These are phyloP conservation scores for Alternaria angustiovoidea DNA, from an alignment of 2,329 filamentous ascomycete species.

Conservation along the genomic window DNA sequence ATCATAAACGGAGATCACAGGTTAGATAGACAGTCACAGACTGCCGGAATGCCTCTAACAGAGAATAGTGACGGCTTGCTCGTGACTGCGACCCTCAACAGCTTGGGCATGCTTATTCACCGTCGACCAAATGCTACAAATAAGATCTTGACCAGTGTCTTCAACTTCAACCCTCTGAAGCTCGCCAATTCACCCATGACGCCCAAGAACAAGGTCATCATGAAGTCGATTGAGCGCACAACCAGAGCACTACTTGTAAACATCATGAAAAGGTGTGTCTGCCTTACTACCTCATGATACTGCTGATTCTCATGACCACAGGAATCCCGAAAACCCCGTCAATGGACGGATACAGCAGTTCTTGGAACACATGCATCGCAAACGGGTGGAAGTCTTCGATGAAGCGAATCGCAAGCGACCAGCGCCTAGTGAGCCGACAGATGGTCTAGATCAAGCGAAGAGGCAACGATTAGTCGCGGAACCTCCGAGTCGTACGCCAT, in stretches of 20 bases:
- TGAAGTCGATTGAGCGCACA: slow-evolving; percentile 95
- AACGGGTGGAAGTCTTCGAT: slow-evolving; percentile 79
- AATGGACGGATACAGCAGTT: slow-evolving; percentile 84
- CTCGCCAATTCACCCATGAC: slow-evolving; percentile 80
- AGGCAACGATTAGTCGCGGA: slow-evolving; percentile 73
- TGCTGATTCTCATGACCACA: slow-evolving; percentile 44
- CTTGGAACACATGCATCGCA: slow-evolving; percentile 81
- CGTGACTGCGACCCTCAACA: slow-evolving; percentile 91
- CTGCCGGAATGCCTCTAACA: slow-evolving; percentile 35
- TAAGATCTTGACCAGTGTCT: slow-evolving; percentile 83
- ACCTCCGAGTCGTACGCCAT: slow-evolving; percentile 52
- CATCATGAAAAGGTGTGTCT: slow-evolving; percentile 74
- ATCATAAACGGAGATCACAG: slow-evolving; percentile 86
- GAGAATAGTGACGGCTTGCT: slow-evolving; percentile 78
- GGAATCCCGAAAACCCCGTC: slow-evolving; percentile 81
- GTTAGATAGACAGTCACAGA: slow-evolving; percentile 60
- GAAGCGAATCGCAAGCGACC: slow-evolving; percentile 81
- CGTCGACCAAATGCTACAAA: slow-evolving; percentile 80
- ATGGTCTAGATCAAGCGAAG: slow-evolving; percentile 79
- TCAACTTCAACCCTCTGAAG: slow-evolving; percentile 92
- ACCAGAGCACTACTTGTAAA: slow-evolving; percentile 84
- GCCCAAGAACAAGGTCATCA: slow-evolving; percentile 78
- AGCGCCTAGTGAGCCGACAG: slow-evolving; percentile 72
- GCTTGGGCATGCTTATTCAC: slow-evolving; percentile 81
- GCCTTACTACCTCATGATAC: background rate